Evolutionary conservation across 495 filamentous ascomycete species (phyloP).

Genomic region (Aspergillus funiculosus): DNA sequence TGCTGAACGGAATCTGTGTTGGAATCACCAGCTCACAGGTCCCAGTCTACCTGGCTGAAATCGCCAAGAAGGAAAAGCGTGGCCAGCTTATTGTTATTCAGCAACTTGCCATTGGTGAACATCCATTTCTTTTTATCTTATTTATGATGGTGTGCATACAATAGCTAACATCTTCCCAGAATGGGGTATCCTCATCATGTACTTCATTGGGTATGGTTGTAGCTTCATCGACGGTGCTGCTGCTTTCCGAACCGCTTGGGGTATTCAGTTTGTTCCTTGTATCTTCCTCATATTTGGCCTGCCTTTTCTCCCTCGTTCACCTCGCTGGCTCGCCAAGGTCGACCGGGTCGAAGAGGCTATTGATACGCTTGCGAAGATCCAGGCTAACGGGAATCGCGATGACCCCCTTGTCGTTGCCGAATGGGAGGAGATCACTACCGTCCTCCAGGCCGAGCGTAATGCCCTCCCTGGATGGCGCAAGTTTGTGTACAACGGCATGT

Average conservation of each 20-base stretch:
- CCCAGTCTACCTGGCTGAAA: slow-evolving; percentile 63
- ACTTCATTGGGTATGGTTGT: slow-evolving; percentile 49
- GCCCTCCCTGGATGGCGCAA: slow-evolving; percentile 51
- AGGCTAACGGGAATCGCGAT: slow-evolving; percentile 50
- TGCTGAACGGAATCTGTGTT: slow-evolving; percentile 60
- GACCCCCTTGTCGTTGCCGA: slow-evolving; percentile 60
- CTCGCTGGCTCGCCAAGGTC: slow-evolving; percentile 60
- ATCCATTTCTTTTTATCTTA: background rate
- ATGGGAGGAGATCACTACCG: slow-evolving; percentile 50
- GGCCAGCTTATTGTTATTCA: slow-evolving; percentile 62
- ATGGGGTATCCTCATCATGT: slow-evolving; percentile 53
- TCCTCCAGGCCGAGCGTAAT: slow-evolving; percentile 53
- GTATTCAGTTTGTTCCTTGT: slow-evolving; percentile 56
- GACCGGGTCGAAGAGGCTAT: slow-evolving; percentile 57
- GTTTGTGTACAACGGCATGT: slow-evolving; percentile 59
- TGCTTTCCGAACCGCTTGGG: slow-evolving; percentile 61
- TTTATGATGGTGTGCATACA: background rate
- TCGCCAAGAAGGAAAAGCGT: slow-evolving; percentile 53
- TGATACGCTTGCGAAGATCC: slow-evolving; percentile 54
- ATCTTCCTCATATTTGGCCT: slow-evolving; percentile 53
- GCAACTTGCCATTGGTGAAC: slow-evolving; percentile 51
- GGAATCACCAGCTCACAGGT: slow-evolving; percentile 64
- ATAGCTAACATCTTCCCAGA: slow-evolving; percentile 21
- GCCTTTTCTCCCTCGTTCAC: slow-evolving; percentile 58
- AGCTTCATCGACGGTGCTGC: slow-evolving; percentile 51